Evolutionary conservation across 805 yeast genomes (phyloP), one percentile per base, ranked within the genome.

Genomic region (Wickerhamiella kurtzmanii): DNA sequence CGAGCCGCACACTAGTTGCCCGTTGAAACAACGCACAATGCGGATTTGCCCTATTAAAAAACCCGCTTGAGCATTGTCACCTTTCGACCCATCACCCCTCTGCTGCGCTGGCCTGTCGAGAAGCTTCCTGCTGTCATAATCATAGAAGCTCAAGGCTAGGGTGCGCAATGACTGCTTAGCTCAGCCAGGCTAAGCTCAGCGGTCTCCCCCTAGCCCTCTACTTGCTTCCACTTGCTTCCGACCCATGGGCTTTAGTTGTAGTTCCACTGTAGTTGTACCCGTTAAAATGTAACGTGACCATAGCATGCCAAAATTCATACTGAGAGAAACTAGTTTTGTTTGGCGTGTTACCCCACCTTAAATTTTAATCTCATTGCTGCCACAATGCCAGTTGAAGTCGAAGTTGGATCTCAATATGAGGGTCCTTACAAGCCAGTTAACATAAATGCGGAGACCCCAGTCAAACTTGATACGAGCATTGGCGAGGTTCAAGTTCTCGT

Each of bases 401-500:
- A n/a, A 15, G 59, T 52, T 1, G 48, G 55, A 16, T 45, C 56
- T 3, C 11, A 41, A 36, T 56, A 56, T 38, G 50, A 39, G 3
- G 55, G 50, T 8, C 49, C 50, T n/a, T 40, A 38, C 39, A 56
- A 57, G 40, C 50, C 62, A 2, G 70, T 74, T 1, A 71, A 75
- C 0, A 69, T 75, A 13, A 75, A 75, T 51, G 59, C 72, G 1
- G 64, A 64, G 32, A 49, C 44, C 22, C 69, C 71, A 1, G 48
- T 70, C 1, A 56, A 50, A 13, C 56, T 74, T n/a, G 55, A 61
- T 4, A 64, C 73, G 1, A 64, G 64, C 1, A 53, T 63, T 19
- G 76, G 74, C 1, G 53, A 51, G 2, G 67, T 71, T 40, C 60
- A 62, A 43, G 54, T 75, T 9, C 43, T 60, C 2, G 68, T 76